These are phyloP conservation scores for Candida frijolesensis DNA, from an alignment of 1,139 yeast genomes.

Conservation along the genomic window DNA sequence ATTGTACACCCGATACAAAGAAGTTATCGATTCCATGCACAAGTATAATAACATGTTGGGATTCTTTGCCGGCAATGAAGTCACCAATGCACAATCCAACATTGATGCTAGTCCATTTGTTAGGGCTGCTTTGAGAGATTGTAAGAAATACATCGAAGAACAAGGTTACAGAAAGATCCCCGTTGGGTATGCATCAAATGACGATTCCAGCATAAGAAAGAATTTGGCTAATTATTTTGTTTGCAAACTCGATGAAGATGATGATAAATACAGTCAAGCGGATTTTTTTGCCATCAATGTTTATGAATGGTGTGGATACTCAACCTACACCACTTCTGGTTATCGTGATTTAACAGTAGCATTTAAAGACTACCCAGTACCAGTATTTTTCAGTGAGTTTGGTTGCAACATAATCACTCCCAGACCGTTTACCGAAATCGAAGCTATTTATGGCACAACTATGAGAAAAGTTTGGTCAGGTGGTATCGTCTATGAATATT, in stretches of 20 bases:
- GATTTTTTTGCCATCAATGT: constrained; percentile 64
- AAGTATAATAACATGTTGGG: constrained; percentile 54
- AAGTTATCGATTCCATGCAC: constrained; percentile 54
- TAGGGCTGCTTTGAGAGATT: constrained; percentile 62
- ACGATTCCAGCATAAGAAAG: constrained; percentile 53
- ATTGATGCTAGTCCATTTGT: constrained; percentile 61
- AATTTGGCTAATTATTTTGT: constrained; percentile 50
- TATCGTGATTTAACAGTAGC: constrained; percentile 56
- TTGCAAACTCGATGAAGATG: constrained; percentile 30
- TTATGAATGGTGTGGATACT: constrained; percentile 72
- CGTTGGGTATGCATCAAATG: constrained; percentile 64
- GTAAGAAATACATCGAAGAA: constrained; percentile 47
- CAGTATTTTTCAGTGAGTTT: constrained; percentile 62
- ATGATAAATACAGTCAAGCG: constrained; percentile 24
- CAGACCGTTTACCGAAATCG: constrained; percentile 57
- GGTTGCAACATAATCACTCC: constrained; percentile 59
- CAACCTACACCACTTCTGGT: constrained; percentile 57
- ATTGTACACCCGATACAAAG: constrained; percentile 38
- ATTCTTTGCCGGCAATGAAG: constrained; percentile 65
- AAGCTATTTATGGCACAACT: constrained; percentile 35
- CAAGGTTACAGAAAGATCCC: constrained; percentile 53
- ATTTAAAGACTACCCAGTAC: constrained; percentile 49
- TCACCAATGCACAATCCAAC: constrained; percentile 50
- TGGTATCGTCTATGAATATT: constrained; percentile 43
- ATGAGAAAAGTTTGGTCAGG: constrained; percentile 47